Evolutionary conservation across 805 yeast species (phyloP).

Genomic region (Metschnikowia hibisci): DNA sequence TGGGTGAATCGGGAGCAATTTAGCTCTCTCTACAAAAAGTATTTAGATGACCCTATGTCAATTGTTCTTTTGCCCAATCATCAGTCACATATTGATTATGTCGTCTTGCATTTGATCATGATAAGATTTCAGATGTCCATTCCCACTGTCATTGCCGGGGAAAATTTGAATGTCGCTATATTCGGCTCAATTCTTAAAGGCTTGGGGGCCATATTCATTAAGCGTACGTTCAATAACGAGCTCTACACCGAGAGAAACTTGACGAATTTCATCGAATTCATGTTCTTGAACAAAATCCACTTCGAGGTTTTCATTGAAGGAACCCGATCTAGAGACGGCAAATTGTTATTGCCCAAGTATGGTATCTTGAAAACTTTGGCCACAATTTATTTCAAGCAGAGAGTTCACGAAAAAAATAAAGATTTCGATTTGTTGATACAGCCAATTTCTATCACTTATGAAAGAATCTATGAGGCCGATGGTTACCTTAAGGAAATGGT

Average conservation of each 20-base stretch:
- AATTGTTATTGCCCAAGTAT: conserved; percentile 56
- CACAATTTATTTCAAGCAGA: conserved; percentile 43
- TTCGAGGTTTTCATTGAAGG: conserved; percentile 64
- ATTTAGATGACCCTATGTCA: conserved; percentile 40
- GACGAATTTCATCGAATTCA: conserved; percentile 45
- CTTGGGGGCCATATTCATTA: conserved; percentile 56
- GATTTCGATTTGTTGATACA: conserved; percentile 38
- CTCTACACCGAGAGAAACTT: conserved; percentile 44
- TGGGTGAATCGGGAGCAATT: conserved; percentile 36
- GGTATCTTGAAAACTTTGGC: conserved; percentile 54
- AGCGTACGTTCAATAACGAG: conserved; percentile 45
- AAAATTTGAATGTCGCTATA: conserved; percentile 56
- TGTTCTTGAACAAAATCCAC: conserved; percentile 45
- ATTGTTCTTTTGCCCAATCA: conserved; percentile 56
- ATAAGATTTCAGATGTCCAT: conserved; percentile 50
- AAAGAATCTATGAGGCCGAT: conserved; percentile 53
- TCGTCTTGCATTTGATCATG: conserved; percentile 51
- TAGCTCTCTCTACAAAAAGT: conserved; percentile 26
- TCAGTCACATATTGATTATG: conserved; percentile 59
- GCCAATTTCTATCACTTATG: conserved; percentile 59
- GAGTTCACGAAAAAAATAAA: conserved; percentile 14
- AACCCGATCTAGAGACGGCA: conserved; percentile 65
- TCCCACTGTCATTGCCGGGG: conserved; percentile 64
- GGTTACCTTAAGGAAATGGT: conserved; percentile 53
- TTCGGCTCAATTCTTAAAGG: conserved; percentile 48